A percentile compares a stretch with the other conserved stretches of the same genome.
Conservation (phyloP, 2,329 filamentous ascomycete species). For the Alternaria sp. region DNA sequence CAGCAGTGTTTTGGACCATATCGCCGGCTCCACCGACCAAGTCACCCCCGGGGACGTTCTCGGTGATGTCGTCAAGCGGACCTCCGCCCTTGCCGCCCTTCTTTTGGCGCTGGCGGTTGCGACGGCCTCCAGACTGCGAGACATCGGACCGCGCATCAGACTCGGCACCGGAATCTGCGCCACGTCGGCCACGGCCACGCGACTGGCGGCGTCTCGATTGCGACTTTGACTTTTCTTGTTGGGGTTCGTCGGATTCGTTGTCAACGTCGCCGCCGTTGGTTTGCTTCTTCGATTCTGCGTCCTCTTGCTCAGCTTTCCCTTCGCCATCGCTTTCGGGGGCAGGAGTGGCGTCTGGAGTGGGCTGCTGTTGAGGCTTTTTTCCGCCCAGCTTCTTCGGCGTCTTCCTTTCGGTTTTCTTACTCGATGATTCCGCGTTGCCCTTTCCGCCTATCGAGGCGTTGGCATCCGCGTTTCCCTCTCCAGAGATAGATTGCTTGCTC, state of each 20-base stretch:
- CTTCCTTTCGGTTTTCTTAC: slow-evolving; percentile 58
- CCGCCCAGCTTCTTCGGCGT: slow-evolving; percentile 60
- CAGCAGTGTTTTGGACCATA: slow-evolving; percentile 65
- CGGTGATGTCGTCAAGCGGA: slow-evolving; percentile 65
- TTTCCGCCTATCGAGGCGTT: slow-evolving; percentile 49
- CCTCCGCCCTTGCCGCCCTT: slow-evolving; percentile 58
- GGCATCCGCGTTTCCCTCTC: slow-evolving; percentile 51
- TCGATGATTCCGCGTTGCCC: slow-evolving; percentile 51
- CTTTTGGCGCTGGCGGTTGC: slow-evolving; percentile 62
- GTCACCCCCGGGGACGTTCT: slow-evolving; percentile 62
- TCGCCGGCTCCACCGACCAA: slow-evolving; percentile 62
- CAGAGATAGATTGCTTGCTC: slow-evolving; percentile 48
- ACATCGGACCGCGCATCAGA: slow-evolving; percentile 63
- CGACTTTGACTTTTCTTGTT: slow-evolving; percentile 56
- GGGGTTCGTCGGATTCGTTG: slow-evolving; percentile 56
- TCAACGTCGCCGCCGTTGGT: slow-evolving; percentile 47
- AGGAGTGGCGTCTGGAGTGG: slow-evolving; percentile 59
- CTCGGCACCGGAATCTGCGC: slow-evolving; percentile 61
- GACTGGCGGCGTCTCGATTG: slow-evolving; percentile 60
- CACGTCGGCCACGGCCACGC: slow-evolving; percentile 59
- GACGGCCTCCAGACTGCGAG: slow-evolving; percentile 62
- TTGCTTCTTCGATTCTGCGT: slow-evolving; percentile 47
- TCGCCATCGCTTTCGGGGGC: slow-evolving; percentile 56
- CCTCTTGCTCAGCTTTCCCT: slow-evolving; percentile 55
- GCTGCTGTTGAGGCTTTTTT: slow-evolving; percentile 57